These are phyloP conservation scores for Opeltia flavorubescens DNA, from an alignment of 495 filamentous ascomycete genomes.

Conservation along the genomic window DNA sequence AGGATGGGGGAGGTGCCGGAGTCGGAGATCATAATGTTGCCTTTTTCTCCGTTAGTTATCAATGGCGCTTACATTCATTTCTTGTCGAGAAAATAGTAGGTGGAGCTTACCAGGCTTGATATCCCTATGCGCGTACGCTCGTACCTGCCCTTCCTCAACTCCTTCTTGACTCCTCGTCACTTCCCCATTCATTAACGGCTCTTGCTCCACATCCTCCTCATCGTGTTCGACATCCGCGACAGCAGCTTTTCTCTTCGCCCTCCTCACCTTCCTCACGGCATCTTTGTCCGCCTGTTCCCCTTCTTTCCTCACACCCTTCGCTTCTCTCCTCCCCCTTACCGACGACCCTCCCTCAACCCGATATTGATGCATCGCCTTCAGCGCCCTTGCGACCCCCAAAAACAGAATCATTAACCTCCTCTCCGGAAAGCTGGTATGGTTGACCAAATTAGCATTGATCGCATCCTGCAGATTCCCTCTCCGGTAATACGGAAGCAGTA, in stretches of 20 bases:
- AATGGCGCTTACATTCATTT: background rate
- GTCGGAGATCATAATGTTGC: slow-evolving; percentile 61
- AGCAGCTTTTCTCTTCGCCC: slow-evolving; percentile 37
- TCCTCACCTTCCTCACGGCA: slow-evolving; percentile 31
- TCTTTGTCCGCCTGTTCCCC: slow-evolving; percentile 49
- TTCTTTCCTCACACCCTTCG: slow-evolving; percentile 44
- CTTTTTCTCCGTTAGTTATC: slow-evolving; percentile 23
- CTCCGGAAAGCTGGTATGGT: slow-evolving; percentile 88
- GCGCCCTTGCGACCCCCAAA: slow-evolving; percentile 74
- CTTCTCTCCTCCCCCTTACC: no score
- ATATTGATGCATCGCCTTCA: slow-evolving; percentile 86
- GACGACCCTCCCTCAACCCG: slow-evolving; percentile 40
- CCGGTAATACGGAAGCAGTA: slow-evolving; percentile 87
- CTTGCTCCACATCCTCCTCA: slow-evolving; percentile 57
- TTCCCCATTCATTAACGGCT: slow-evolving; percentile 75
- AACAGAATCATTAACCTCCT: slow-evolving; percentile 78
- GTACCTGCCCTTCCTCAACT: slow-evolving; percentile 50
- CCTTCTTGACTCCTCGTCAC: slow-evolving; percentile 59
- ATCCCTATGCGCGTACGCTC: slow-evolving; percentile 89
- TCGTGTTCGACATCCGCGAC: slow-evolving; percentile 33
- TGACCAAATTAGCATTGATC: slow-evolving; percentile 97
- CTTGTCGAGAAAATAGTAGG: background rate
- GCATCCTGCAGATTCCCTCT: slow-evolving; percentile 92
- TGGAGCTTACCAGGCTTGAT: slow-evolving; percentile 74
- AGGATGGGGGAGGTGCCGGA: slow-evolving; percentile 61